Percentiles rank a stretch among this genome's conserved stretches.
phyloP scores from a whole-genome alignment of 306 rosid genomes.

The Macrotyloma uniflorum region DNA sequence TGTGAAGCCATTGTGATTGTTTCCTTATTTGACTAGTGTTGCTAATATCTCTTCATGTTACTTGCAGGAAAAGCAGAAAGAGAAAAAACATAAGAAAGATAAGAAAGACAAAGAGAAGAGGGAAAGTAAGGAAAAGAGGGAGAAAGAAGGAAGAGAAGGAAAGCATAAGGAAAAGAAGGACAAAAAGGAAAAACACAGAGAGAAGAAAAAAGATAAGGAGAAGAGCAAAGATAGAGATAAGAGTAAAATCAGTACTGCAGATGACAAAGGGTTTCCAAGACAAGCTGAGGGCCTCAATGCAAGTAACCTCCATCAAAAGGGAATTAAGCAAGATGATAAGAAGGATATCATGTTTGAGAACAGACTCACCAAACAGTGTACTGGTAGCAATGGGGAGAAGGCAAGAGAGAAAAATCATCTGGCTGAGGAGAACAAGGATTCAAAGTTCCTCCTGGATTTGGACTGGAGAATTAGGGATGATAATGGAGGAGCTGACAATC shows the following conservation, averaged over 20 bases:
- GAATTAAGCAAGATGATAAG: conserved; percentile 48
- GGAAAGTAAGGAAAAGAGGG: conserved; percentile 74
- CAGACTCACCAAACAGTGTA: conserved; percentile 53
- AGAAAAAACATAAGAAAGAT: conserved; percentile 76
- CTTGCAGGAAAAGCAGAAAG: conserved; percentile 74
- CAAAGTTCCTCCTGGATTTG: conserved; percentile 61
- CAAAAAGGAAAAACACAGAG: conserved; percentile 74
- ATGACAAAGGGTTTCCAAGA: conserved; percentile 59
- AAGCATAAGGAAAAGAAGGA: conserved; percentile 74
- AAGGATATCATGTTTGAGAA: conserved; percentile 48
- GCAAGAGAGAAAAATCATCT: conserved; percentile 51
- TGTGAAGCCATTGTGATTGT: conserved; percentile 8
- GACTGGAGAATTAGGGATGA: conserved; percentile 66
- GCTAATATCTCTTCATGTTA: neutral
- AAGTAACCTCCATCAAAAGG: conserved; percentile 55
- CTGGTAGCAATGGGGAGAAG: conserved; percentile 60
- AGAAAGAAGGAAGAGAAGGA: conserved; percentile 74
- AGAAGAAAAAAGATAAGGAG: conserved; percentile 62
- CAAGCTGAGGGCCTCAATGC: conserved; percentile 48
- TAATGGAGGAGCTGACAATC: conserved; percentile 53
- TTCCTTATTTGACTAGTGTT: conserved; percentile 22
- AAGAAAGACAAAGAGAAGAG: conserved; percentile 77
- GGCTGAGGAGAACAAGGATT: conserved; percentile 58
- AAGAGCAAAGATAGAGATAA: conserved; percentile 55
- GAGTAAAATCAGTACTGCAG: conserved; percentile 49